Conservation (phyloP, 495 filamentous ascomycete species). For the Alectoria sarmentosa region DNA sequence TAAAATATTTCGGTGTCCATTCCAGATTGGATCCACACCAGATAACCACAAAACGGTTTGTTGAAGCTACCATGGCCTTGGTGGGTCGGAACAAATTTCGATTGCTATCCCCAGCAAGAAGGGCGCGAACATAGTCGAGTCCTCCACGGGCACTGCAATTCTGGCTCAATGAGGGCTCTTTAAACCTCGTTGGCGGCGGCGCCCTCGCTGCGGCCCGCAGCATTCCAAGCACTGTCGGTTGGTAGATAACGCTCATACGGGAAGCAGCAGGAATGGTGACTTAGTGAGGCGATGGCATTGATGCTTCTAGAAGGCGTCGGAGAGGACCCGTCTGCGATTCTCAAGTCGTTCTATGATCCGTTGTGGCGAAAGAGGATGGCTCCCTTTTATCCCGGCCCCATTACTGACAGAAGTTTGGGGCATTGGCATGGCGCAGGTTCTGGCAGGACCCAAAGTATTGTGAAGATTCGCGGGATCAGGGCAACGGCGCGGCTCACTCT, state of each 20-base stretch:
- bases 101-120: background rate
- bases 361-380: background rate
- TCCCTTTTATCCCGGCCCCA: background rate
- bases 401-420: background rate
- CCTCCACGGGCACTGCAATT: background rate
- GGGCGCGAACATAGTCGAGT: background rate
- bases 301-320: background rate
- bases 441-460: background rate
- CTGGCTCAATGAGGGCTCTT: background rate
- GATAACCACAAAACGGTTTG: no score
- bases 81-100: background rate
- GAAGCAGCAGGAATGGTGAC: background rate
- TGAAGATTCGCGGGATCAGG: background rate
- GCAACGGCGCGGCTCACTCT: background rate
- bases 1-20: background rate
- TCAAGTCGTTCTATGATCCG: background rate
- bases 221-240: background rate
- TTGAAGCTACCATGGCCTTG: background rate
- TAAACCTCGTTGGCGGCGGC: background rate
- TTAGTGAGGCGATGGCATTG: background rate
- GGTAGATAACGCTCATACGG: background rate
- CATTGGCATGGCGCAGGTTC: background rate
- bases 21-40: background rate
- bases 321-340: background rate
- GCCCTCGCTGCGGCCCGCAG: constrained; percentile 8